These are phyloP conservation scores for Carex scoparia DNA, from an alignment of 176 grass and related monocot genomes.

Conservation along the genomic window DNA sequence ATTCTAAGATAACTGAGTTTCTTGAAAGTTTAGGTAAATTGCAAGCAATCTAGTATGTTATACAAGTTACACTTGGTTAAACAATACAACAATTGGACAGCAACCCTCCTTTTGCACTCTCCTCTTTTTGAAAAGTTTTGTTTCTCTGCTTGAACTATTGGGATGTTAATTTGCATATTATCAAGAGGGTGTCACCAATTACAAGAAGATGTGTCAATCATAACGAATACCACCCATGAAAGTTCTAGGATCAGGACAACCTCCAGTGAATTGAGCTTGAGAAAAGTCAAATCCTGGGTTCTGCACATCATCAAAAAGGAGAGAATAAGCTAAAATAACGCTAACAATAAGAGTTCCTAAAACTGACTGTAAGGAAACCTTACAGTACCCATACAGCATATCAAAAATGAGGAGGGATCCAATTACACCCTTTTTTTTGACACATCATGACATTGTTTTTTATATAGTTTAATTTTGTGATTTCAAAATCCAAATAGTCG, in stretches of 20 bases:
- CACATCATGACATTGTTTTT: too few species aligned
- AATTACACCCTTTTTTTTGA: too few species aligned
- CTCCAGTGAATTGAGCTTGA: conserved; percentile 81
- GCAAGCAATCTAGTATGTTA: background rate
- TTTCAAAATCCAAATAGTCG: too few species aligned
- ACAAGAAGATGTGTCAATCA: conserved; percentile 23
- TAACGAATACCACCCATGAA: conserved; percentile 82
- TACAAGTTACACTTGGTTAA: background rate
- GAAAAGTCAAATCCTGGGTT: conserved; percentile 96
- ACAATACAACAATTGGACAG: background rate
- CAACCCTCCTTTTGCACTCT: background rate
- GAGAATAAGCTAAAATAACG: background rate
- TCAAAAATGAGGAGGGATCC: background rate
- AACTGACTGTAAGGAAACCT: background rate
- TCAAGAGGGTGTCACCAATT: background rate
- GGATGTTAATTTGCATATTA: background rate
- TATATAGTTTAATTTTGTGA: too few species aligned
- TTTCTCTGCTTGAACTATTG: background rate
- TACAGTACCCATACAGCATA: background rate
- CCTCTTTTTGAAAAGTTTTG: background rate
- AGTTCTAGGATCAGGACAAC: conserved; percentile 86
- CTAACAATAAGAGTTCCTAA: background rate
- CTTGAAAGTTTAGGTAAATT: background rate
- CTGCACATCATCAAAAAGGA: conserved; percentile 38
- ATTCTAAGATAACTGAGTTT: background rate